These are phyloP conservation scores for Priceomyces haplophilus DNA, from an alignment of 805 yeast genomes.

Conservation along the genomic window DNA sequence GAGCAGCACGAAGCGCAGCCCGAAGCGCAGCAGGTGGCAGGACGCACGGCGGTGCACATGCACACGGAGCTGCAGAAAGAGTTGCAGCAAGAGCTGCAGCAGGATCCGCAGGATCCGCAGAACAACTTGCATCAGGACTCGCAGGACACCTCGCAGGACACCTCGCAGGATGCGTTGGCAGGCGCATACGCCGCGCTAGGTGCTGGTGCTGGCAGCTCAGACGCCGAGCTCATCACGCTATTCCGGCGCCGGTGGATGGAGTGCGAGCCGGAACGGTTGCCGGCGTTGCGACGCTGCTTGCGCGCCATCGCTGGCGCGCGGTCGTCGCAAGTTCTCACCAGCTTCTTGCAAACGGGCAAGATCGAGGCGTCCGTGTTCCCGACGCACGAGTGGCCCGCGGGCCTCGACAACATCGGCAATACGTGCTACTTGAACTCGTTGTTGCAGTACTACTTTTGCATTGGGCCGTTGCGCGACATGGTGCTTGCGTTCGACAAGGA, in stretches of 20 bases:
- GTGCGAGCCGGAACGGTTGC: conserved; percentile 44
- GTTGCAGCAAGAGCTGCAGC: no score
- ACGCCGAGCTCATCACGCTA: conserved; percentile 50
- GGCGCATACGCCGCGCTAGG: conserved; percentile 51
- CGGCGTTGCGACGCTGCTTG: conserved; percentile 56
- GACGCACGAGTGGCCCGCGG: conserved; percentile 79
- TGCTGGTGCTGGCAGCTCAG: conserved; percentile 49
- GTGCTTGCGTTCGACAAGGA: conserved; percentile 53
- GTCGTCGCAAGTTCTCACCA: conserved; percentile 52
- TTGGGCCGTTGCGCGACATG: conserved; percentile 72
- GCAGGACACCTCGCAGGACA: no score
- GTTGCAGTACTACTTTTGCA: conserved; percentile 83
- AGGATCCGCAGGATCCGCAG: no score
- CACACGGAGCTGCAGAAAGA: no score
- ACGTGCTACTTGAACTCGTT: conserved; percentile 92
- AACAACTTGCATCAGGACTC: no score
- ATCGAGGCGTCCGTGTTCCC: conserved; percentile 57
- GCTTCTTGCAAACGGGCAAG: conserved; percentile 60
- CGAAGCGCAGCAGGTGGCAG: no score
- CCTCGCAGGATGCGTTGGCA: no score
- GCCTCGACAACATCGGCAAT: conserved; percentile 91
- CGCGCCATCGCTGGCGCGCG: conserved; percentile 52
- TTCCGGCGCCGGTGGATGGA: conserved; percentile 43
- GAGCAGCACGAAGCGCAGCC: no score
- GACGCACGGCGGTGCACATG: no score